Conservation (phyloP, 1,139 yeast species). For the Zhuliangozyma parablackwelliae region DNA sequence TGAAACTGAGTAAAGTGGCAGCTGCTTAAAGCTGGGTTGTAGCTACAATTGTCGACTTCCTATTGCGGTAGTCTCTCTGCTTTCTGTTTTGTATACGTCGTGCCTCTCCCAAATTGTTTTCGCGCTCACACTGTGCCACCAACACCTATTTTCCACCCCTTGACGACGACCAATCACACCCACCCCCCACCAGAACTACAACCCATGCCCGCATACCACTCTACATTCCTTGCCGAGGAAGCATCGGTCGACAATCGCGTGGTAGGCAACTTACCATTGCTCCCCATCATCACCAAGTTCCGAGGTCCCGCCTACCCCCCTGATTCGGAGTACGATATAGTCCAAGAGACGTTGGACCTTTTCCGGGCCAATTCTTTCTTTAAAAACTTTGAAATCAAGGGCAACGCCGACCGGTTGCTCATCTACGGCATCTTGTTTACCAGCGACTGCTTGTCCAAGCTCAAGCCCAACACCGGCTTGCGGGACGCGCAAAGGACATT, state of each 20-base stretch:
- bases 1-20: too few relatives aligned
- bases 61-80: too few relatives aligned
- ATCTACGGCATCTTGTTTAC: constrained; percentile 92
- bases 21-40: too few relatives aligned
- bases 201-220: constrained; percentile 74
- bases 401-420: constrained; percentile 89
- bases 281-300: constrained; percentile 78
- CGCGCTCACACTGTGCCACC: too few relatives aligned
- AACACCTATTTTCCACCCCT: too few relatives aligned
- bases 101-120: too few relatives aligned
- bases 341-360: constrained; percentile 85
- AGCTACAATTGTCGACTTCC: too few relatives aligned
- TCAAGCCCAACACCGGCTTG: constrained; percentile 41
- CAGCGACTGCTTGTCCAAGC: constrained; percentile 74
- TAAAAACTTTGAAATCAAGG: constrained; percentile 93
- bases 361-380: constrained; percentile 95
- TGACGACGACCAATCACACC: too few relatives aligned
- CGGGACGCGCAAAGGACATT: constrained; percentile 71
- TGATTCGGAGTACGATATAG: constrained; percentile 78
- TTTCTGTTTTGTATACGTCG: too few relatives aligned
- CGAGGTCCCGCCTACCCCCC: constrained; percentile 93
- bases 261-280: constrained; percentile 68
- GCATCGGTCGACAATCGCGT: constrained; percentile 28
- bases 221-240: constrained; percentile 77
- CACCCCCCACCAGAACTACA: too few relatives aligned